Evolutionary conservation across 495 filamentous ascomycete genomes (phyloP).

Genomic region (Wilcoxina mikolae): DNA sequence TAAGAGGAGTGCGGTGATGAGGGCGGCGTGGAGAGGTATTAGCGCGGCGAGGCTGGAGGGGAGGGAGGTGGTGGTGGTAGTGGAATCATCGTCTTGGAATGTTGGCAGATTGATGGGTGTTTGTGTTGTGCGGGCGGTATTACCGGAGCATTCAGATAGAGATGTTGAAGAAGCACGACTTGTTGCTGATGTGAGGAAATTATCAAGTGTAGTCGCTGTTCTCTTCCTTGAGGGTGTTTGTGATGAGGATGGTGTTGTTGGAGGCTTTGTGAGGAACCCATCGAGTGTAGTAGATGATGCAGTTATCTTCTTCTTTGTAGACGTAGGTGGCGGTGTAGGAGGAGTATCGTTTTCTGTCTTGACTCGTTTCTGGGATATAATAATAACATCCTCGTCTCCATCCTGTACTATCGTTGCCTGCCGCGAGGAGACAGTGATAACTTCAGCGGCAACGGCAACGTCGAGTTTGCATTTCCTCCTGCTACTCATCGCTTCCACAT

Average conservation of each 20-base stretch:
- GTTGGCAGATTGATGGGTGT: background rate
- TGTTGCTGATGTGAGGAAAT: constrained; percentile 3
- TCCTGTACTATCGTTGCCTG: constrained; percentile 14
- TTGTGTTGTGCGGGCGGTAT: constrained; percentile 8
- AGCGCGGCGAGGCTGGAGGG: constrained; percentile 12
- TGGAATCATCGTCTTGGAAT: constrained; percentile 1
- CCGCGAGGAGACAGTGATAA: no score
- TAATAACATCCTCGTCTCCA: constrained; percentile 21
- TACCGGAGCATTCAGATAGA: constrained; percentile 12
- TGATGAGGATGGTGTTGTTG: background rate
- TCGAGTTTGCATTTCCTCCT: background rate
- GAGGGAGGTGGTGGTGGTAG: constrained; percentile 1
- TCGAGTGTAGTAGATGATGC: background rate
- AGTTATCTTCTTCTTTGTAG: background rate
- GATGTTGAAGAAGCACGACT: background rate
- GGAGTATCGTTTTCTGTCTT: background rate
- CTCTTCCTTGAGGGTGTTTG: background rate
- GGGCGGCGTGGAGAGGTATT: constrained; percentile 17
- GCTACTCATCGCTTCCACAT: background rate
- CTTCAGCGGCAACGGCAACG: background rate
- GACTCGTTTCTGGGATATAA: background rate
- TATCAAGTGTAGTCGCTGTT: constrained; percentile 8
- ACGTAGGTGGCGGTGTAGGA: background rate
- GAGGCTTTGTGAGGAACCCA: background rate
- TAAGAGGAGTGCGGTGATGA: constrained; percentile 20